phyloP scores from a whole-genome alignment of 2,329 filamentous ascomycete species.

The Apiospora rasikravindrae region DNA sequence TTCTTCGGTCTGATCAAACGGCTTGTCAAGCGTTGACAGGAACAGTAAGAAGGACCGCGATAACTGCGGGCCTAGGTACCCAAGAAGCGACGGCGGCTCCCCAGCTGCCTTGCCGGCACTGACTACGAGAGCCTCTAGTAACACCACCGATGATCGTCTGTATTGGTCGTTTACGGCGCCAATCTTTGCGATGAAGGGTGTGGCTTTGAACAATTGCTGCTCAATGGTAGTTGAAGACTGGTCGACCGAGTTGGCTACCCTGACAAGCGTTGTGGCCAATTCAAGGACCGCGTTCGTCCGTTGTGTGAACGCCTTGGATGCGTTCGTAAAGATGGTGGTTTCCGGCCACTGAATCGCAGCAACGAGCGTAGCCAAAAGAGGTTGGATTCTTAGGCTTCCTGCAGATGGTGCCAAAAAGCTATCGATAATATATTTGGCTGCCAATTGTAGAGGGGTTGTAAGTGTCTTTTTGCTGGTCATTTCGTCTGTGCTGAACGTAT shows the following conservation, averaged over 20 bases:
- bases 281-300: slow-evolving; percentile 69
- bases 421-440: slow-evolving; percentile 77
- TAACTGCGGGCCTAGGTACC: slow-evolving; percentile 81
- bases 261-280: slow-evolving; percentile 73
- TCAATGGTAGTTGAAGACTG: slow-evolving; percentile 71
- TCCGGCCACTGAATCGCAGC: slow-evolving; percentile 63
- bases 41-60: slow-evolving; percentile 84
- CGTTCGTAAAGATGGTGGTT: slow-evolving; percentile 66
- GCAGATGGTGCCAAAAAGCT: slow-evolving; percentile 75
- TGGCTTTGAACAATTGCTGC: slow-evolving; percentile 79
- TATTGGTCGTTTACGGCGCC: slow-evolving; percentile 74
- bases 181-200: slow-evolving; percentile 76
- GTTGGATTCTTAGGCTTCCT: slow-evolving; percentile 76
- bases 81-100: slow-evolving; percentile 94
- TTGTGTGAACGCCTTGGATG: slow-evolving; percentile 59
- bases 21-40: slow-evolving; percentile 77
- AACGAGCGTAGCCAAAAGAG: slow-evolving; percentile 74
- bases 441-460: slow-evolving; percentile 69
- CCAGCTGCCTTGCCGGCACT: slow-evolving; percentile 67
- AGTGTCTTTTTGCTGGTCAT: slow-evolving; percentile 50
- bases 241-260: slow-evolving; percentile 68
- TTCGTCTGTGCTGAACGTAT: slow-evolving; percentile 77
- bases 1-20: slow-evolving; percentile 69
- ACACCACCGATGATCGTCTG: slow-evolving; percentile 66
- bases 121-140: slow-evolving; percentile 76